Evolutionary conservation across 257 asterid genomes (phyloP).

Genomic region (Henckelia pumila): DNA sequence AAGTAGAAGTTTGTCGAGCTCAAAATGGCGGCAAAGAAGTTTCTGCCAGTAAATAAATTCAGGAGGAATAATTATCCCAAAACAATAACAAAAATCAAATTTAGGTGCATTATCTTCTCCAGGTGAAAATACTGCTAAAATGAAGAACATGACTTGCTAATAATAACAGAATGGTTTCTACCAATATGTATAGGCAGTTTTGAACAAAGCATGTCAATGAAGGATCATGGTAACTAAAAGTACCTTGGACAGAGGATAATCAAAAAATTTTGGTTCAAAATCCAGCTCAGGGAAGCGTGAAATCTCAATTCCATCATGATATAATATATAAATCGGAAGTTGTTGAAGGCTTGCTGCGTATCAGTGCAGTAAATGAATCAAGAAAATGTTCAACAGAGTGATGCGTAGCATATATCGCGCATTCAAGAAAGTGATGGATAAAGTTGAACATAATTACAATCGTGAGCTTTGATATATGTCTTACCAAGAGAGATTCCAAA

Average conservation of each 20-base stretch:
- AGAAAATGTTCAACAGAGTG: constrained; percentile 10
- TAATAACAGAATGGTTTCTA: too few relatives aligned
- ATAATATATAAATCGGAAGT: constrained; percentile 69
- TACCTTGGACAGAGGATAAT: constrained; percentile 75
- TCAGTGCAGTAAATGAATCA: constrained; percentile 23
- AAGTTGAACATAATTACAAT: constrained; percentile 4
- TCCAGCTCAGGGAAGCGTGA: constrained; percentile 63
- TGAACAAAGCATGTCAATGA: background rate
- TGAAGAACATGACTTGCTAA: too few relatives aligned
- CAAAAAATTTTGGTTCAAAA: constrained; percentile 49
- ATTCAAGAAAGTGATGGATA: constrained; percentile 15
- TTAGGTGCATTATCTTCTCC: too few relatives aligned
- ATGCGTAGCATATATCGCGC: background rate
- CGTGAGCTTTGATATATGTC: constrained; percentile 17
- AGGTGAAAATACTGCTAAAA: too few relatives aligned
- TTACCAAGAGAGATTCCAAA: constrained; percentile 76
- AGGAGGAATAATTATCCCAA: constrained; percentile 16
- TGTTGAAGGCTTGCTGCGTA: constrained; percentile 67
- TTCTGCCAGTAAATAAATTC: constrained; percentile 48
- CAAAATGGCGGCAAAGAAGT: constrained; percentile 79
- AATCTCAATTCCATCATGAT: constrained; percentile 63
- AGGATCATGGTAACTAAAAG: constrained; percentile 3
- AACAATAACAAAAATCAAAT: constrained; percentile 2
- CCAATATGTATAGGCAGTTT: too few relatives aligned
- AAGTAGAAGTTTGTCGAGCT: constrained; percentile 79